phyloP scores from a whole-genome alignment of 2,329 filamentous ascomycete species.

The Trichoderma arundinaceum region DNA sequence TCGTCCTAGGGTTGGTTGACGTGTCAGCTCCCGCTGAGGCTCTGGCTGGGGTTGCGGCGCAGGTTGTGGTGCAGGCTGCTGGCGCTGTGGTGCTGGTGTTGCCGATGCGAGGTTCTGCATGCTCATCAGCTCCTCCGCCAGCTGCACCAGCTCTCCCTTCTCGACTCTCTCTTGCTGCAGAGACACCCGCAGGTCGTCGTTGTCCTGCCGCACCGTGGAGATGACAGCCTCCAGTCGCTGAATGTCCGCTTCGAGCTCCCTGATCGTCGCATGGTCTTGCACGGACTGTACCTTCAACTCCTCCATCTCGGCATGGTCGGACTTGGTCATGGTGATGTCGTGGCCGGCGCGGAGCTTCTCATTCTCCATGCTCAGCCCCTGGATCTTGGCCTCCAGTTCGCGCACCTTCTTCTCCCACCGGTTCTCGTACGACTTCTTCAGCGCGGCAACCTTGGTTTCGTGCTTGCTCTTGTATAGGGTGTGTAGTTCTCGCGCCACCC shows the following conservation, averaged over 20 bases:
- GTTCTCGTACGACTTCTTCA: slow-evolving; percentile 84
- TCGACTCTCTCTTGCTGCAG: slow-evolving; percentile 78
- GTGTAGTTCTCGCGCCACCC: slow-evolving; percentile 92
- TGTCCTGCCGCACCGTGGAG: slow-evolving; percentile 70
- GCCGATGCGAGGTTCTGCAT: slow-evolving; percentile 60
- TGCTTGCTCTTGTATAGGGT: slow-evolving; percentile 96
- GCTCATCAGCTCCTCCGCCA: slow-evolving; percentile 83
- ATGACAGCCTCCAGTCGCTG: slow-evolving; percentile 77
- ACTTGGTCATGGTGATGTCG: slow-evolving; percentile 68
- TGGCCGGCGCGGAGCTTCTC: slow-evolving; percentile 73
- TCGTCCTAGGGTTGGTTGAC: slow-evolving; percentile 32
- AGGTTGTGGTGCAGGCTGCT: slow-evolving; percentile 25
- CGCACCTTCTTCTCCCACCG: slow-evolving; percentile 88
- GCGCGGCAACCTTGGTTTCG: slow-evolving; percentile 89
- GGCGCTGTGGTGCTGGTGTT: slow-evolving; percentile 30
- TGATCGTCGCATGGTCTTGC: slow-evolving; percentile 69
- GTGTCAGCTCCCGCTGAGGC: slow-evolving; percentile 30
- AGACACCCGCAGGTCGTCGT: slow-evolving; percentile 66
- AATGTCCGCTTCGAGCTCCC: slow-evolving; percentile 73
- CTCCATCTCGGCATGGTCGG: slow-evolving; percentile 55
- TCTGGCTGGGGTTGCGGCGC: slow-evolving; percentile 33
- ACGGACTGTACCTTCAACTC: slow-evolving; percentile 64
- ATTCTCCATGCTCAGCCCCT: slow-evolving; percentile 73
- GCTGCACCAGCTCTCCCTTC: slow-evolving; percentile 80
- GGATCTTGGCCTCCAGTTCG: slow-evolving; percentile 75